These are phyloP conservation scores for Aspergillus nomiae DNA, from an alignment of 2,329 filamentous ascomycete genomes.

Conservation along the genomic window DNA sequence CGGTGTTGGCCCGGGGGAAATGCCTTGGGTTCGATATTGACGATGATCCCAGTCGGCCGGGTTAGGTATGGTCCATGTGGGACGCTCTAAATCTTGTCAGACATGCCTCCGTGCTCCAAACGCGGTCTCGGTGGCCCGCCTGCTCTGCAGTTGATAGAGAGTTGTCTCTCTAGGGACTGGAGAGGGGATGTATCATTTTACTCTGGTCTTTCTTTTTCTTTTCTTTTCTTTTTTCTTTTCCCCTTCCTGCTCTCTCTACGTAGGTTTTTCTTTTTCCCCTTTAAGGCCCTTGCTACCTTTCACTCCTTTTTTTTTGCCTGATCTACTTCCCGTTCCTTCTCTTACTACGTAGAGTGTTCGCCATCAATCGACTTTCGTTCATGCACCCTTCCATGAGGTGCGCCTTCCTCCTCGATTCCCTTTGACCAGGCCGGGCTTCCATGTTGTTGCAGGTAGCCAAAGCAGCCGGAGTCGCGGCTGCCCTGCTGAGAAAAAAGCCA, in stretches of 20 bases:
- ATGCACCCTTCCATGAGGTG: slow-evolving; percentile 1
- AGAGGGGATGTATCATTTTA: slow-evolving; percentile 28
- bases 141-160: slow-evolving; percentile 21
- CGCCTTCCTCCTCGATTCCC: slow-evolving; percentile 4
- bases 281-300: background rate
- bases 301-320: background rate
- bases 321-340: slow-evolving; percentile 7
- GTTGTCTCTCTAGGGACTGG: slow-evolving; percentile 8
- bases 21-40: slow-evolving; percentile 24
- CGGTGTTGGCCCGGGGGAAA: slow-evolving; percentile 22
- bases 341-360: slow-evolving; percentile 5
- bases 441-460: slow-evolving; percentile 33
- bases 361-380: background rate
- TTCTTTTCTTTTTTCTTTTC: slow-evolving; percentile 7
- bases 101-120: slow-evolving; percentile 32
- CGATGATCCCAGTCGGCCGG: slow-evolving; percentile 30
- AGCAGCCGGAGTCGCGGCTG: slow-evolving; percentile 37
- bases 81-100: slow-evolving; percentile 32
- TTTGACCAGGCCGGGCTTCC: slow-evolving; percentile 25
- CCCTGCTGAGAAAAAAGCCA: slow-evolving; percentile 31
- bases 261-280: background rate
- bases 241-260: slow-evolving; percentile 3
- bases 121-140: slow-evolving; percentile 22
- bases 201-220: slow-evolving; percentile 10
- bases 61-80: slow-evolving; percentile 21